Base-by-base conservation (phyloP, 176 grass and related monocot genomes). In the Triticum turgidum region DNA sequence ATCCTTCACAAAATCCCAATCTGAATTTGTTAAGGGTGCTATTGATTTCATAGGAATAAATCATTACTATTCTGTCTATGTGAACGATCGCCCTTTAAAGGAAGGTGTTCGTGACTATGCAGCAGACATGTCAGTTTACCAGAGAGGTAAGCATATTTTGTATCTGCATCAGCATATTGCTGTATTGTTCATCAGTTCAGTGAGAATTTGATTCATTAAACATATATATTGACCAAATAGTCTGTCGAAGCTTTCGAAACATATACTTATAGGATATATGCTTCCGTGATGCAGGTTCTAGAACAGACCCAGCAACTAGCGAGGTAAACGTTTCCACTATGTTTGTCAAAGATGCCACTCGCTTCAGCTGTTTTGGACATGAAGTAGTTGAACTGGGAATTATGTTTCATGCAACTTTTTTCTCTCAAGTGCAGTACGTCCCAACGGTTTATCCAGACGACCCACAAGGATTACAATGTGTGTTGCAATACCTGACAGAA, bases 21-120 rank as follows among this genome's bases (percentile, higher is more conserved):
- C 75, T 35, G 34, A 87, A 86, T 22, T 61, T 39, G 13, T 91
- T 47, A 85, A 80, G 68, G 83, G 80, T 41, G 75, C 86, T 22
- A 58, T 87, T 35, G 92, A 94, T 88, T 94, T 89, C 73, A 89
- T 94, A 44, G 86, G 89, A 4, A 44, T 94, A 54, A 94, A 94
- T 77, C 92, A 94, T 69, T 94, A 89, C 33, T n/a, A 20, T 33
- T 85, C 91, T 17, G 13, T 87, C 11, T 93, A 93, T 66, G 84
- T 87, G 33, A 90, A 82, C 27, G 91, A 93, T 67, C 65, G 71
- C 20, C 86, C 75, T n/a, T 74, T 70, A 39, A 65, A 87, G 21
- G 58, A 69, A 25, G 76, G 76, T 11, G 52, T 80, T 35, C 80
- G 62, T 3, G 87, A 90, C 81, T 93, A 64, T 27, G 3, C 5